phyloP scores from a whole-genome alignment of 768 basidiomycete genomes.

The Tulasnella calospora region DNA sequence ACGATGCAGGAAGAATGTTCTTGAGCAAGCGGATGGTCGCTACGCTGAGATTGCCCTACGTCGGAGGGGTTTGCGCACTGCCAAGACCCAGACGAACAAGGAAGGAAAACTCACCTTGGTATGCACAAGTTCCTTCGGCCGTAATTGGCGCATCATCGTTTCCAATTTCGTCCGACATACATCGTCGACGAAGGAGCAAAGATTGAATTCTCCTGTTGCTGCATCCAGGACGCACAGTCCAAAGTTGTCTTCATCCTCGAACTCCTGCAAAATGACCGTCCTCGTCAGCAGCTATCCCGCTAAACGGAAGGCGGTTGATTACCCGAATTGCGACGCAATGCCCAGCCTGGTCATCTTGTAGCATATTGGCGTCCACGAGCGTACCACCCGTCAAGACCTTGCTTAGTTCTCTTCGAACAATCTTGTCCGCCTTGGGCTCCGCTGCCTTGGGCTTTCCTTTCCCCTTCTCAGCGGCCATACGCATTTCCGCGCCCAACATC shows the following conservation, averaged over 20 bases:
- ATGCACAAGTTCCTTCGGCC: conserved; percentile 87
- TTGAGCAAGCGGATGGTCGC: conserved; percentile 79
- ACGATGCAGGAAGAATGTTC: conserved; percentile 67
- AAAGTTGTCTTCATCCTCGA: conserved; percentile 53
- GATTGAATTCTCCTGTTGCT: conserved; percentile 89
- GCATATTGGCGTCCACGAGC: conserved; percentile 80
- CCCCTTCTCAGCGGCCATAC: conserved; percentile 66
- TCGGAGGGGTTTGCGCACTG: conserved; percentile 26
- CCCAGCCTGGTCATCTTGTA: conserved; percentile 89
- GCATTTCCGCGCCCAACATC: conserved; percentile 94
- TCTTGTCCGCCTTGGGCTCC: conserved; percentile 62
- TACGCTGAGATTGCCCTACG: conserved; percentile 79
- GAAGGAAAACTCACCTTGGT: conserved; percentile 58
- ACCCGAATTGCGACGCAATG: conserved; percentile 87
- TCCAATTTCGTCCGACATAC: conserved; percentile 87
- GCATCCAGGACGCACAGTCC: conserved; percentile 92
- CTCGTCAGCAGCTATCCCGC: neutral
- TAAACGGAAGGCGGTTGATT: no score
- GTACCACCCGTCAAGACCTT: conserved; percentile 98
- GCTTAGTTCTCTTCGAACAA: conserved; percentile 84
- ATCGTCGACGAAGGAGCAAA: conserved; percentile 88
- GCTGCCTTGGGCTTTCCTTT: conserved; percentile 44
- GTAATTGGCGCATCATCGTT: conserved; percentile 83
- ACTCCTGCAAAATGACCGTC: conserved; percentile 30
- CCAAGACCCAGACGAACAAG: neutral